phyloP scores from a whole-genome alignment of 305 asterid species.

The Rubia tinctorum region DNA sequence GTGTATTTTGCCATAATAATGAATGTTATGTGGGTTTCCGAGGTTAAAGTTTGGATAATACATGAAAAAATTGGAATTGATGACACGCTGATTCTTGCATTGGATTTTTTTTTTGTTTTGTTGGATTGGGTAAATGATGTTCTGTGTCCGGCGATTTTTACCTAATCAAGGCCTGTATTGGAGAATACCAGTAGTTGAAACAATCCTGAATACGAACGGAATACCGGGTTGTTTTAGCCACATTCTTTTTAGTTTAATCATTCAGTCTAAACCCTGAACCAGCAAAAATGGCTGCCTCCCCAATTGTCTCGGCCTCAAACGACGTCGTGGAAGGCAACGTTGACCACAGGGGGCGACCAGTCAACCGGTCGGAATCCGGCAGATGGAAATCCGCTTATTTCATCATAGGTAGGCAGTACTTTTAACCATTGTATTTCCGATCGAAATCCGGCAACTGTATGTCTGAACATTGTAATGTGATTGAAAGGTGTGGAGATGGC shows the following conservation, averaged over 20 bases:
- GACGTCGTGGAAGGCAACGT: slow-evolving; percentile 20
- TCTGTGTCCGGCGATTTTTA: too few relatives aligned
- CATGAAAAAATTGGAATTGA: too few relatives aligned
- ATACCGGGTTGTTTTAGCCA: not conserved
- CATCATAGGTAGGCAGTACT: slow-evolving; percentile 18
- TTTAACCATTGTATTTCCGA: not conserved
- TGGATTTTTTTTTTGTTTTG: too few relatives aligned
- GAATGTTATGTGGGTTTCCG: too few relatives aligned
- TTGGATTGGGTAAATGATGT: too few relatives aligned
- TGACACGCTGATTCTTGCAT: too few relatives aligned
- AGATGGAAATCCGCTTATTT: slow-evolving; percentile 33
- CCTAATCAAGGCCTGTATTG: too few relatives aligned
- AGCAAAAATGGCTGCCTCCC: not conserved
- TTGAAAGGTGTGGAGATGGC: slow-evolving; percentile 24
- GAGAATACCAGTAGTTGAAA: not conserved
- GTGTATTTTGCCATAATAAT: too few relatives aligned
- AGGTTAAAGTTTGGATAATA: too few relatives aligned
- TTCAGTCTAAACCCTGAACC: not conserved
- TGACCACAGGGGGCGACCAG: slow-evolving; percentile 26
- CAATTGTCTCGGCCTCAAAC: not conserved
- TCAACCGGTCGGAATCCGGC: slow-evolving; percentile 25
- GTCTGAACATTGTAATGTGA: not conserved
- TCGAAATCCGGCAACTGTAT: not conserved
- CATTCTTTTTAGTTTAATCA: not conserved
- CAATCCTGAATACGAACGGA: not conserved